phyloP scores from a whole-genome alignment of 2,329 filamentous ascomycete species.

The Thermochaetoides dissita region DNA sequence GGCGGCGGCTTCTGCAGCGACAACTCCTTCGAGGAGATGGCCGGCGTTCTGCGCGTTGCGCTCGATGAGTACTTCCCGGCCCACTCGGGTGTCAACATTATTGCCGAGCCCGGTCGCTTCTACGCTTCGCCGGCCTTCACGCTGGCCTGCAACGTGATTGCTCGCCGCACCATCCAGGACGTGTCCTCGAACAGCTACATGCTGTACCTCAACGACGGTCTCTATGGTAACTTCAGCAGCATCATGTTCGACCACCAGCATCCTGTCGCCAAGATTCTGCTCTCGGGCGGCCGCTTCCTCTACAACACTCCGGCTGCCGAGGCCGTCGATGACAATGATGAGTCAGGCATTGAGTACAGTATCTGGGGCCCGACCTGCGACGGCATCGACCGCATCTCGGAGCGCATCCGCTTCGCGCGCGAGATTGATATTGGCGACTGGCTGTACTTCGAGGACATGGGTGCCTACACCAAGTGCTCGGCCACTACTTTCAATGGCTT shows the following conservation, averaged over 20 bases:
- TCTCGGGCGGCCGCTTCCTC: slow-evolving; percentile 41
- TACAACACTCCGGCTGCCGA: slow-evolving; percentile 37
- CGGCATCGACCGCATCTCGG: slow-evolving; percentile 86
- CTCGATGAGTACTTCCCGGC: slow-evolving; percentile 81
- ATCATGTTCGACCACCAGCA: slow-evolving; percentile 99
- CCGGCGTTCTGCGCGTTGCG: slow-evolving; percentile 61
- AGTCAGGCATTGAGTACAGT: slow-evolving; percentile 58
- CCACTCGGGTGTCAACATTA: slow-evolving; percentile 58
- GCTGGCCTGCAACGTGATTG: slow-evolving; percentile 89
- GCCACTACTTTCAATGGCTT: slow-evolving; percentile 98
- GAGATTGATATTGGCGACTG: slow-evolving; percentile 86
- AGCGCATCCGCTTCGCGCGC: slow-evolving; percentile 62
- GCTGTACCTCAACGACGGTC: slow-evolving; percentile 93
- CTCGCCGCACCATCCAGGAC: slow-evolving; percentile 74
- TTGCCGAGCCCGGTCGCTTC: slow-evolving; percentile 92
- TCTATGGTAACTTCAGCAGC: slow-evolving; percentile 97
- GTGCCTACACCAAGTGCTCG: slow-evolving; percentile 95
- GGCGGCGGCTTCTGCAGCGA: slow-evolving; percentile 87
- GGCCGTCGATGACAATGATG: slow-evolving; percentile 23
- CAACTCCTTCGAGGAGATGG: slow-evolving; percentile 74
- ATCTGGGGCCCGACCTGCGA: slow-evolving; percentile 98
- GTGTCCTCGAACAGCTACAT: slow-evolving; percentile 63
- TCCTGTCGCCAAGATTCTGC: slow-evolving; percentile 70
- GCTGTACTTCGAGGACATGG: slow-evolving; percentile 98
- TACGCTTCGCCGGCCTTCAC: slow-evolving; percentile 91